Percentiles rank a stretch among this genome's conserved stretches.
phyloP scores from a whole-genome alignment of 345 rosid species.

The Aurinia saxatilis region DNA sequence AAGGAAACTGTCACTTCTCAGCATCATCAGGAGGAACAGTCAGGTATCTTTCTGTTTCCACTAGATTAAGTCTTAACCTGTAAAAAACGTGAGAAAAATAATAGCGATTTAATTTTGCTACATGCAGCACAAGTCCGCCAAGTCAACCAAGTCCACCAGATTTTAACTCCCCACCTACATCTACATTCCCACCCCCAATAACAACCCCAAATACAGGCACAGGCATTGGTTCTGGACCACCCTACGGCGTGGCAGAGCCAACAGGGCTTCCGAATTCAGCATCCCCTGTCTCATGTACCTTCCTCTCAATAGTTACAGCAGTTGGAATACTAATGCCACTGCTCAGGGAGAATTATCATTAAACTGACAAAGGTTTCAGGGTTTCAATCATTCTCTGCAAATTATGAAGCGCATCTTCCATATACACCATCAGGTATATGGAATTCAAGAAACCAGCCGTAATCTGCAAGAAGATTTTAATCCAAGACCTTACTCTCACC shows the following conservation, averaged over 20 bases:
- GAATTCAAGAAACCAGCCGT: constrained; percentile 16
- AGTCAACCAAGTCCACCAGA: constrained; percentile 36
- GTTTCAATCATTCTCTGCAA: constrained; percentile 28
- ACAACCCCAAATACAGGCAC: constrained; percentile 31
- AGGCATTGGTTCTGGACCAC: constrained; percentile 42
- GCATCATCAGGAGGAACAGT: constrained; percentile 33
- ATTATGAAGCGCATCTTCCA: constrained; percentile 24
- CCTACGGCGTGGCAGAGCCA: constrained; percentile 71
- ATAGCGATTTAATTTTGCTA: neutral
- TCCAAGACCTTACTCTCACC: constrained; percentile 27
- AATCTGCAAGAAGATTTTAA: constrained; percentile 24
- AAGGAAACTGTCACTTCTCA: constrained; percentile 65
- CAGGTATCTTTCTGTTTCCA: constrained; percentile 20
- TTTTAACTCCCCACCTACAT: constrained; percentile 26
- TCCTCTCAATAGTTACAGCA: constrained; percentile 35
- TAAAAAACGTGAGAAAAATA: neutral
- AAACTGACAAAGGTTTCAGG: constrained; percentile 19
- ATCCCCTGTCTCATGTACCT: constrained; percentile 33
- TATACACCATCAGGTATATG: constrained; percentile 13
- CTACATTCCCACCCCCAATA: constrained; percentile 33
- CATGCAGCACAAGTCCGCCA: constrained; percentile 61
- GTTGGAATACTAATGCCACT: constrained; percentile 36
- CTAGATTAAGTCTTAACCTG: constrained; percentile 1
- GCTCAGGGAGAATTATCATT: constrained; percentile 36
- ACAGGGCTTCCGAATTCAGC: constrained; percentile 79